Conservation (phyloP, 306 rosid genomes). For the Trifolium fragiferum region DNA sequence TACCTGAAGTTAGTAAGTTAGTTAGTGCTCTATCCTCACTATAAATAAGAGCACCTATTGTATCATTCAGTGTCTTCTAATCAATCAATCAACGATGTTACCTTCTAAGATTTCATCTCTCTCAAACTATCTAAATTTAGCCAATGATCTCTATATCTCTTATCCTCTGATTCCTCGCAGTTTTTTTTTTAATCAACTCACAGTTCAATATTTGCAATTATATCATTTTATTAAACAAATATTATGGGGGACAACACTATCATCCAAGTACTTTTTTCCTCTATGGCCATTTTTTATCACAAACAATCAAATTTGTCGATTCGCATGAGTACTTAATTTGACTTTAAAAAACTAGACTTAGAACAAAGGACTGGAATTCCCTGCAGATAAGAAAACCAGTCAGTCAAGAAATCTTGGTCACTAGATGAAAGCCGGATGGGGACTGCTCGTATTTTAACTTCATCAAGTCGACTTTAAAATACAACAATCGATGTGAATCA, state of each 20-base stretch:
- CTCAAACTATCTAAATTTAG: background rate
- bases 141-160: background rate
- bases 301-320: background rate
- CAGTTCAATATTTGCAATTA: constrained; percentile 1
- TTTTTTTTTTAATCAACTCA: too few relatives aligned
- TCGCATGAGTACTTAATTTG: background rate
- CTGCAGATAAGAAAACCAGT: background rate
- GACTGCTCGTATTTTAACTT: background rate
- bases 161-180: background rate
- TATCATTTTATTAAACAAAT: constrained; percentile 15
- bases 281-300: background rate
- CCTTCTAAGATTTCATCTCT: background rate
- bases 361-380: background rate
- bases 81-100: background rate
- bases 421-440: background rate
- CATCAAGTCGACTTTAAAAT: background rate
- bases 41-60: too few relatives aligned
- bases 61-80: too few relatives aligned
- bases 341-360: background rate
- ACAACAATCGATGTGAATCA: background rate
- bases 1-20: background rate
- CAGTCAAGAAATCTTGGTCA: background rate
- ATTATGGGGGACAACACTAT: background rate
- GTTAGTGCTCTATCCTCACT: too few relatives aligned
- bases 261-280: background rate